phyloP scores from a whole-genome alignment of 2,329 filamentous ascomycete species.

The Gyromitra esculenta region DNA sequence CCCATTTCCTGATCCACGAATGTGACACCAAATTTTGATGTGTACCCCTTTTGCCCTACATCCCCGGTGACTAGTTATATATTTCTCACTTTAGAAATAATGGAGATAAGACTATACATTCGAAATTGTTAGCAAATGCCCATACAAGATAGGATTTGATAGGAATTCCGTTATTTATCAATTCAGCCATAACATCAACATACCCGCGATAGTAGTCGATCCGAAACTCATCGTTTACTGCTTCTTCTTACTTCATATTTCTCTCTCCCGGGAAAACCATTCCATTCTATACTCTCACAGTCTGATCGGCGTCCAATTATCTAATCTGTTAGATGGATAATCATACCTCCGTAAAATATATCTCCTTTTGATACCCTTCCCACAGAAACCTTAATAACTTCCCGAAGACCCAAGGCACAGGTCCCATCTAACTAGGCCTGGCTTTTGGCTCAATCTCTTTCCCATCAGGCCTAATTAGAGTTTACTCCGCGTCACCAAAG shows the following conservation, averaged over 20 bases:
- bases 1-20: conserved; percentile 82
- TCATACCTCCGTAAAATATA: conserved; percentile 89
- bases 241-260: conserved; percentile 73
- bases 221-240: conserved; percentile 83
- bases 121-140: conserved; percentile 79
- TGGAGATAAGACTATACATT: neutral
- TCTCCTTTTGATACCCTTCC: conserved; percentile 76
- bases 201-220: conserved; percentile 81
- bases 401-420: conserved; percentile 79
- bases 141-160: conserved; percentile 84
- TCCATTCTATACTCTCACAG: neutral
- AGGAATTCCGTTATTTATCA: conserved; percentile 74
- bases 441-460: conserved; percentile 81
- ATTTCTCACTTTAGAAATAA: neutral
- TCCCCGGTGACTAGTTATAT: neutral
- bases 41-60: conserved; percentile 81
- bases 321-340: conserved; percentile 72
- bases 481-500: conserved; percentile 68
- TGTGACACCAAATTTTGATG: conserved; percentile 84
- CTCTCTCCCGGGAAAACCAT: conserved; percentile 69
- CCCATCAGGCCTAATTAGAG: conserved; percentile 61
- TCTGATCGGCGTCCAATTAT: neutral
- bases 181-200: conserved; percentile 77
- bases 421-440: conserved; percentile 81
- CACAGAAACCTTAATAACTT: conserved; percentile 80